Evolutionary conservation across 768 basidiomycete species (phyloP), one percentile per base, ranked within the genome.

Genomic region (Serpula lacrymans): DNA sequence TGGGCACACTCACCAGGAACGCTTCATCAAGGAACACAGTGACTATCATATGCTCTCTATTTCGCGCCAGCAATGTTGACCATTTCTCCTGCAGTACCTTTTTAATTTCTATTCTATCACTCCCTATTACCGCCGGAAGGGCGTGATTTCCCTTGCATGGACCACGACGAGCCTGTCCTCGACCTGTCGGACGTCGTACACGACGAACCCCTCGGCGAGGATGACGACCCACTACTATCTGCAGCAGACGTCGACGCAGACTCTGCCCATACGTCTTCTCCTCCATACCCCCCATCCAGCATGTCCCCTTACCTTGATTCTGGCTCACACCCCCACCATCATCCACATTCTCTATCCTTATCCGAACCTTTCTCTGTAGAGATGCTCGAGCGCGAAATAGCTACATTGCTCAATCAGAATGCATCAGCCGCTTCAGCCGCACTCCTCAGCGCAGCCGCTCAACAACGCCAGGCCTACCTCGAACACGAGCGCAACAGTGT

Each of bases 181-280:
- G 77, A 80, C 55, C 77, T 89, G 51, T 88, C 87, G 33, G 87
- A 89, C 64, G 87, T 89, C 62, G 84, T 89, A 32, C 84, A 88
- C 60, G 86, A 88, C 58, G 83, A 86, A 42, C 73, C 82, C 22
- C 73, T 86, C 17, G 78, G 72, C 58, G 76, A 83, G 51, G 78
- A 80, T 48, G 63, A 67, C 33, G 65, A 67, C 31, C 46, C 60
- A 33, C 48, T 66, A 63, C 53, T 51, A 20, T 42, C 55, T 13
- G 39, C 47, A 28, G 63, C 38, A 53, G 51, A 43, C 24, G 56
- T 50, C 43, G 58, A 52, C 51, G 56, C 54, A 47, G 61, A 50
- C 52, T 58, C 47, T 41, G 60, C 34, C 41, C 67, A 37, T 53
- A 60, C 27, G 51, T 60, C 40, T 39, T 62, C 38, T n/a, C n/a